Evolutionary conservation across 805 yeast species (phyloP).

Genomic region (Saccharomycopsis sp.): DNA sequence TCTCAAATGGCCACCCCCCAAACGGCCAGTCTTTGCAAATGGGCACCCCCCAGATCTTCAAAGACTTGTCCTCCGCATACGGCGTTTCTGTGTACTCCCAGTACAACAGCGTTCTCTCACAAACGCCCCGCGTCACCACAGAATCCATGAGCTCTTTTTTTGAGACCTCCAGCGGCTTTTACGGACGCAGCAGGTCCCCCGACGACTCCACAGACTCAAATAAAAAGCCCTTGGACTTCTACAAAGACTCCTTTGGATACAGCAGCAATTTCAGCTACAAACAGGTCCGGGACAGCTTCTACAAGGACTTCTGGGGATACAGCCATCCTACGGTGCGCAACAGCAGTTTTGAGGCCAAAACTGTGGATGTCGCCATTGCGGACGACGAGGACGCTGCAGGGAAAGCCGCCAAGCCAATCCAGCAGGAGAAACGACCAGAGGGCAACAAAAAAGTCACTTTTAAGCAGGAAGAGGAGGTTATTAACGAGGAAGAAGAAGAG

Average conservation of each 20-base stretch:
- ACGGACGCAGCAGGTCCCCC: background rate
- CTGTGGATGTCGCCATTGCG: background rate
- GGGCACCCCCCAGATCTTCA: slow-evolving; percentile 1
- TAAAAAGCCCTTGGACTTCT: slow-evolving; percentile 7
- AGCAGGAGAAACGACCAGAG: no score
- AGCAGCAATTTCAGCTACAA: slow-evolving; percentile 12
- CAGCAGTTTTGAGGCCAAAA: background rate
- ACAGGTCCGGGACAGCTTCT: slow-evolving; percentile 6
- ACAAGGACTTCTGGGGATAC: slow-evolving; percentile 14
- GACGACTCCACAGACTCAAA: background rate
- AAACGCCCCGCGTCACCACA: background rate
- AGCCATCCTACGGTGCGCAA: background rate
- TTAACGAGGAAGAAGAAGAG: background rate
- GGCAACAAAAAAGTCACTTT: background rate
- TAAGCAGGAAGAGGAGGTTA: background rate
- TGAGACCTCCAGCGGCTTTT: background rate
- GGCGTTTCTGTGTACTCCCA: slow-evolving; percentile 18
- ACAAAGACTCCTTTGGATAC: slow-evolving; percentile 17
- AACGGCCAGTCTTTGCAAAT: no score
- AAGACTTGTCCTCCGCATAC: slow-evolving; percentile 14
- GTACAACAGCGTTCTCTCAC: slow-evolving; percentile 14
- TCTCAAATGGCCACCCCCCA: no score
- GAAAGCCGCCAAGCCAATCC: no score
- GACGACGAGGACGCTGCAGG: background rate
- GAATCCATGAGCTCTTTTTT: background rate